Conservation (phyloP, 768 basidiomycete species). For the Collybia sp. region DNA sequence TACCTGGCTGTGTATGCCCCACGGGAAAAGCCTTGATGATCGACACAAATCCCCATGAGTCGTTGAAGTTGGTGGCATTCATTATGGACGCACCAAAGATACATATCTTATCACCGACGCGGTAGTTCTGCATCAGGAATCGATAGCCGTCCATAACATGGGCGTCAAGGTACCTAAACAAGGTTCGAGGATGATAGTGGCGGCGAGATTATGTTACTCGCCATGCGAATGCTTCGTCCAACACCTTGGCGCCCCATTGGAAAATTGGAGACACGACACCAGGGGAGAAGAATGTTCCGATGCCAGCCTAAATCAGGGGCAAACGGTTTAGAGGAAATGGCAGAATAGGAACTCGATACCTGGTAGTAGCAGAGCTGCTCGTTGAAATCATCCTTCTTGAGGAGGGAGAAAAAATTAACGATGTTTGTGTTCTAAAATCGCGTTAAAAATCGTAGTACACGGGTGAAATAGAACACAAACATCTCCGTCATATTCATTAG, state of each 20-base stretch:
- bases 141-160: constrained; percentile 75
- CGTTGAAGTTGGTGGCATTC: no score
- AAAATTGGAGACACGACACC: constrained; percentile 64
- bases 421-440: constrained; percentile 22
- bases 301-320: constrained; percentile 28
- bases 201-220: constrained; percentile 20
- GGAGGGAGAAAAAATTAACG: constrained; percentile 21
- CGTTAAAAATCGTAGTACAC: not conserved
- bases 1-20: constrained; percentile 40
- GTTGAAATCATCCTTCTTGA: constrained; percentile 21
- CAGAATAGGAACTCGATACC: constrained; percentile 25
- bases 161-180: constrained; percentile 55
- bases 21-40: constrained; percentile 64
- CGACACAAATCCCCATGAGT: no score
- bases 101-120: constrained; percentile 68
- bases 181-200: not conserved
- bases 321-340: constrained; percentile 27
- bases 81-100: constrained; percentile 50
- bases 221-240: constrained; percentile 75
- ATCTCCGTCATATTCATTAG: constrained; percentile 30
- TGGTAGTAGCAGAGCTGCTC: constrained; percentile 59
- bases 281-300: constrained; percentile 52
- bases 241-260: constrained; percentile 49
- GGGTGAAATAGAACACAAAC: constrained; percentile 20
- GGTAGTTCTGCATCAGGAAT: constrained; percentile 78